Evolutionary conservation across 805 yeast species (phyloP).

Genomic region (Monosporozyma aerobia): DNA sequence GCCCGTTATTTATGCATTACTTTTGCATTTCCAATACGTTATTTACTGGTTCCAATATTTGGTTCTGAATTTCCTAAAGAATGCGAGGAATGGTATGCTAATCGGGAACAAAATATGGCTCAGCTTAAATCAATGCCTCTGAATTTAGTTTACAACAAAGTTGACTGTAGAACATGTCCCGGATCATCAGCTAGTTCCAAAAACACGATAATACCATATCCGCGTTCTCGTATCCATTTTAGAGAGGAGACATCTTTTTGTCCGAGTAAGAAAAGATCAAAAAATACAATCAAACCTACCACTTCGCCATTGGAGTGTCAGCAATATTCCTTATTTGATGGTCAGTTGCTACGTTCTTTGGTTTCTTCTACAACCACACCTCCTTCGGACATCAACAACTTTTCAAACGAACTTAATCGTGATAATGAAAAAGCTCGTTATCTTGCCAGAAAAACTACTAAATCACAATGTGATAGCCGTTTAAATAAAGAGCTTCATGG

Average conservation of each 20-base stretch:
- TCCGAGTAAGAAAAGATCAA: background rate
- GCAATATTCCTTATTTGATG: background rate
- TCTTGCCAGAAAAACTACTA: background rate
- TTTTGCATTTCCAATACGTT: slow-evolving; percentile 72
- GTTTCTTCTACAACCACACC: background rate
- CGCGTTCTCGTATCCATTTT: background rate
- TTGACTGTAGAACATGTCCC: background rate
- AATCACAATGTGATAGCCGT: background rate
- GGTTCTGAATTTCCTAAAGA: slow-evolving; percentile 49
- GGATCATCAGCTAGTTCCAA: background rate
- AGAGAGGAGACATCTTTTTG: background rate
- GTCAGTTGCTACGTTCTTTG: background rate
- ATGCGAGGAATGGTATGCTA: slow-evolving; percentile 20
- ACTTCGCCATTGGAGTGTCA: background rate
- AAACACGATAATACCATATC: background rate
- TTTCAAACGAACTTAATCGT: background rate
- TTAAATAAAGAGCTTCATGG: background rate
- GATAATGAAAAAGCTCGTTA: background rate
- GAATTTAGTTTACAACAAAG: background rate
- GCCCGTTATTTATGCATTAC: slow-evolving; percentile 60
- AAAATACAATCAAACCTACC: background rate
- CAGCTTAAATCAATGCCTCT: background rate
- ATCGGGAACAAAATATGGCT: background rate
- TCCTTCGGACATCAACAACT: background rate
- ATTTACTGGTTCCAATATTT: slow-evolving; percentile 67